phyloP scores from a whole-genome alignment of 2,329 filamentous ascomycete genomes.

The Chaetomiaceae sp. region DNA sequence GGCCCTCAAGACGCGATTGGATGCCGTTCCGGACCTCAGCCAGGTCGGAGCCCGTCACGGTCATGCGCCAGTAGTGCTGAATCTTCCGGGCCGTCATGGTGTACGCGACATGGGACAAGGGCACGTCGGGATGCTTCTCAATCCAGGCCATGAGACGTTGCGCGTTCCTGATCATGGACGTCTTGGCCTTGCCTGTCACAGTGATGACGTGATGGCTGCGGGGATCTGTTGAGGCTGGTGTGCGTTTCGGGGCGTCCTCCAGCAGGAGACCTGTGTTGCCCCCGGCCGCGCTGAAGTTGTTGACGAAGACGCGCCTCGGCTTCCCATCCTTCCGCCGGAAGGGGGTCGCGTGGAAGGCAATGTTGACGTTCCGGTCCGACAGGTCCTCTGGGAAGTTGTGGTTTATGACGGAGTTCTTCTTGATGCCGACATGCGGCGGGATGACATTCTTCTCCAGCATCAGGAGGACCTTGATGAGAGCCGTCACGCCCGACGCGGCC shows the following conservation, averaged over 20 bases:
- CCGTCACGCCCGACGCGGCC: constrained; percentile 55
- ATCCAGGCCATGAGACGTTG: constrained; percentile 50
- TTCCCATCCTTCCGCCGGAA: constrained; percentile 44
- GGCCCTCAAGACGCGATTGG: constrained; percentile 36
- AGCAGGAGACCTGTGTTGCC: constrained; percentile 64
- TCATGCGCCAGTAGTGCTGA: constrained; percentile 53
- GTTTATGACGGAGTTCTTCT: constrained; percentile 50
- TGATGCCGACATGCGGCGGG: constrained; percentile 63
- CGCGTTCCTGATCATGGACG: constrained; percentile 53
- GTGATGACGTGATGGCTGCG: constrained; percentile 53
- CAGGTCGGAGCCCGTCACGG: constrained; percentile 38
- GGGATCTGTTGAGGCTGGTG: constrained; percentile 37
- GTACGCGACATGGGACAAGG: constrained; percentile 56
- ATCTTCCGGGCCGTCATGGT: constrained; percentile 61
- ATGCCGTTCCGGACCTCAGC: constrained; percentile 39
- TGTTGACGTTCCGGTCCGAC: constrained; percentile 50
- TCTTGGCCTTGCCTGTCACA: constrained; percentile 50
- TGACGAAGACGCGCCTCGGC: constrained; percentile 48
- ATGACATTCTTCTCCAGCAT: constrained; percentile 59
- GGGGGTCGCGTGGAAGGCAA: constrained; percentile 48
- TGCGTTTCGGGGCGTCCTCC: constrained; percentile 49
- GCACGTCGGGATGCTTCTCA: constrained; percentile 43
- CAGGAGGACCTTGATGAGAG: constrained; percentile 57
- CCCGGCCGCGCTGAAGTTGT: constrained; percentile 67
- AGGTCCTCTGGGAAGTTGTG: constrained; percentile 53